phyloP scores from a whole-genome alignment of 352 stramenopile species.

The Thalassiosira livingstoniorum region DNA sequence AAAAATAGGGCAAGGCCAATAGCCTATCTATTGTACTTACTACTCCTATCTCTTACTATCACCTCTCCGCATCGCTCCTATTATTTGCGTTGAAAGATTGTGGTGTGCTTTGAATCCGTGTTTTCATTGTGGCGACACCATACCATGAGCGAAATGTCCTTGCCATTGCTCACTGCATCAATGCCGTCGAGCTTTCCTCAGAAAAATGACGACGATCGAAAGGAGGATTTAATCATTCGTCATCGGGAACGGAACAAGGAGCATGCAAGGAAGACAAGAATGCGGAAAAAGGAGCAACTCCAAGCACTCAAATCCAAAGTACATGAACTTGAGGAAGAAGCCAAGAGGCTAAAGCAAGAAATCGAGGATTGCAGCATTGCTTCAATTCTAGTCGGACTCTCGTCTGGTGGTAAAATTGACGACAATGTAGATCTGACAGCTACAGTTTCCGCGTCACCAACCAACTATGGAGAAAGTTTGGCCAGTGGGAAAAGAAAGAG shows the following conservation, averaged over 20 bases:
- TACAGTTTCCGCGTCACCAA: conserved; percentile 6
- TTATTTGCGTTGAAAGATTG: too few species aligned
- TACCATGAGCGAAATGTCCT: conserved; percentile 14
- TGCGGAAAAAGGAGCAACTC: conserved; percentile 85
- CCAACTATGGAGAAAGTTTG: conserved; percentile 38
- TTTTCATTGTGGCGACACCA: too few species aligned
- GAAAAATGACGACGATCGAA: conserved; percentile 17
- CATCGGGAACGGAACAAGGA: conserved; percentile 83
- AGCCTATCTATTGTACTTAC: too few species aligned
- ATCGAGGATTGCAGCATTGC: conserved; percentile 82
- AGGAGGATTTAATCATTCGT: conserved; percentile 59
- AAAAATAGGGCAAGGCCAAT: too few species aligned
- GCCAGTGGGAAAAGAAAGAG: conserved; percentile 69
- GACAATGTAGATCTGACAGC: neutral
- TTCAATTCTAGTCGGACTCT: conserved; percentile 78
- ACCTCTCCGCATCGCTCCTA: too few species aligned
- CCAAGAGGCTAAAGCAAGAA: conserved; percentile 65
- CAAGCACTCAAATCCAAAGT: conserved; percentile 73
- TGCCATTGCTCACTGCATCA: neutral
- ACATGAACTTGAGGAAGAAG: conserved; percentile 66
- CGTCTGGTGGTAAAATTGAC: conserved; percentile 22
- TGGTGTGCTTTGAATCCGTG: too few species aligned
- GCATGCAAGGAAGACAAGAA: conserved; percentile 78
- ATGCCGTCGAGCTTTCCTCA: too few species aligned
- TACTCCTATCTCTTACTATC: too few species aligned